Evolutionary conservation across 2,329 filamentous ascomycete species (phyloP).

Genomic region (Talaromyces islandicus): DNA sequence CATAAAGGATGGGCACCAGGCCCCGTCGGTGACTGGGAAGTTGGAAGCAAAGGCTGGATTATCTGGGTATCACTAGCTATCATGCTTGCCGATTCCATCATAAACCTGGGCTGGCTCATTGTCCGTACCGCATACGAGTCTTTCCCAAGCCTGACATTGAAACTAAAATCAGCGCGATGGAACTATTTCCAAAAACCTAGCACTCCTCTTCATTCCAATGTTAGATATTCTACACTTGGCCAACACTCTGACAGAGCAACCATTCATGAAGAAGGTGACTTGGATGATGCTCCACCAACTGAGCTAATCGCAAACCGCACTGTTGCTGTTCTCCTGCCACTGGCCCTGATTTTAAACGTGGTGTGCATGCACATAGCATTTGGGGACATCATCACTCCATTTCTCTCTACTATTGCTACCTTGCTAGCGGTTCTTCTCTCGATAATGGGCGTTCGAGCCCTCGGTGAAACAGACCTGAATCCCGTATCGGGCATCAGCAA

Average conservation of each 20-base stretch:
- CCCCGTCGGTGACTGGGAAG: conserved; percentile 79
- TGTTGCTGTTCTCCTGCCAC: conserved; percentile 67
- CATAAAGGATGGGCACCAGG: conserved; percentile 83
- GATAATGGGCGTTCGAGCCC: conserved; percentile 59
- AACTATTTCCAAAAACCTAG: conserved; percentile 16
- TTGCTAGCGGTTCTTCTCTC: conserved; percentile 69
- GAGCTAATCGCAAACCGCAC: conserved; percentile 70
- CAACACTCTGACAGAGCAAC: conserved; percentile 13
- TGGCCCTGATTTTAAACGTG: conserved; percentile 75
- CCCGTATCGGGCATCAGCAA: conserved; percentile 96
- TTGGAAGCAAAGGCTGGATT: conserved; percentile 95
- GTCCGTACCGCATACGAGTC: conserved; percentile 55
- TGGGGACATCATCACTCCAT: conserved; percentile 70
- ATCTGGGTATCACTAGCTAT: conserved; percentile 95
- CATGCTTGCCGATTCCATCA: conserved; percentile 89
- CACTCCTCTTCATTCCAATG: conserved; percentile 17
- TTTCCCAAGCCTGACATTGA: conserved; percentile 30
- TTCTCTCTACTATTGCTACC: conserved; percentile 71
- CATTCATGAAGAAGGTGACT: conserved; percentile 31
- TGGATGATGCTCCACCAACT: conserved; percentile 74
- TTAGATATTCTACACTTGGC: conserved; percentile 25
- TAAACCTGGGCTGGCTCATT: conserved; percentile 77
- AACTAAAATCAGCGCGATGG: conserved; percentile 24
- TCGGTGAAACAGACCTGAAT: conserved; percentile 85
- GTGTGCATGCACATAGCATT: conserved; percentile 78